phyloP scores from a whole-genome alignment of 495 filamentous ascomycete species.

The Podospora pseudopauciseta region DNA sequence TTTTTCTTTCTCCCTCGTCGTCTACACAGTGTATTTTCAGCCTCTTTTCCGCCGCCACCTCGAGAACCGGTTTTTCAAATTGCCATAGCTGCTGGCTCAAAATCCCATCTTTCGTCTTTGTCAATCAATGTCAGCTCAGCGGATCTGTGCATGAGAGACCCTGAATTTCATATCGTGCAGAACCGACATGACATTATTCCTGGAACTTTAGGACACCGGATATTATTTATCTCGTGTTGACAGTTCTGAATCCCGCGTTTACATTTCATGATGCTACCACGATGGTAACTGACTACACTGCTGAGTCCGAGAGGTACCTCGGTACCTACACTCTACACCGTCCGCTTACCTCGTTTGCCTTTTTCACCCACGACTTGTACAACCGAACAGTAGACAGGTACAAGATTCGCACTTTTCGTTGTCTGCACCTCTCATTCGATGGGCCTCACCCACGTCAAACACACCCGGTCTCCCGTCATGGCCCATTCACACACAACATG shows the following conservation, averaged over 20 bases:
- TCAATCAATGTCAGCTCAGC: constrained; percentile 5
- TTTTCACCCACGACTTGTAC: background rate
- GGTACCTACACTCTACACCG: background rate
- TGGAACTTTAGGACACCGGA: background rate
- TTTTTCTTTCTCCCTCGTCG: background rate
- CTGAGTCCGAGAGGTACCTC: background rate
- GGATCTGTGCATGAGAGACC: background rate
- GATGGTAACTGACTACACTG: background rate
- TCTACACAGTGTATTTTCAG: background rate
- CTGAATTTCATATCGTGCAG: background rate
- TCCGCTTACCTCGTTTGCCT: too few relatives aligned
- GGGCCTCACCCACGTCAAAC: background rate
- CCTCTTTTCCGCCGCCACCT: constrained; percentile 1
- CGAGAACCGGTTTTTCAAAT: background rate
- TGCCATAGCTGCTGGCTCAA: background rate
- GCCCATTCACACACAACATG: background rate
- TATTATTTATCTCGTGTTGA: background rate
- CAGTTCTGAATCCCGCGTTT: background rate
- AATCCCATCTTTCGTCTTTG: background rate
- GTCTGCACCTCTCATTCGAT: background rate
- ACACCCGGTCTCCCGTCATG: background rate
- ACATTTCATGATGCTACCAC: background rate
- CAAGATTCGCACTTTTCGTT: background rate
- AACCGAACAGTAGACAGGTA: background rate
- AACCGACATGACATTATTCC: background rate